Base-by-base conservation (phyloP, 805 yeast genomes). In the Wickerhamiella azymoides region DNA sequence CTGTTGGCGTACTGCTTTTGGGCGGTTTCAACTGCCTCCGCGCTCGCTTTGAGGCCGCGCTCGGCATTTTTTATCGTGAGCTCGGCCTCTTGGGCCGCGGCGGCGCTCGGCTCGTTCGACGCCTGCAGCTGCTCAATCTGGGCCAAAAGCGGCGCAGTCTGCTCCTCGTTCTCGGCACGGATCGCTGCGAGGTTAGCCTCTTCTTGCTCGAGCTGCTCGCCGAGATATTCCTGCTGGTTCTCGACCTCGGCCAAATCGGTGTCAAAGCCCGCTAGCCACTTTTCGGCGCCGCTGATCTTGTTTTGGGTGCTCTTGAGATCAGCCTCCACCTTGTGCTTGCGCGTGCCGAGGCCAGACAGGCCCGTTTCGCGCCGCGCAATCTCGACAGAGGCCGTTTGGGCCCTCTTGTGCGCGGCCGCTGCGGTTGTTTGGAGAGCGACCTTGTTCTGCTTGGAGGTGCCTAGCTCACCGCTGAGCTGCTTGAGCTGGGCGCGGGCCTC, bases 71-170 rank as follows among this genome's bases (percentile, higher is more conserved):
- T 73, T 7, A 81, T 71, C 39, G 77, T 76, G 11, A 81, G 72
- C 46, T 76, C 76, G 47, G 79, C 77, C 9, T 67, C 69, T 56
- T 83, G 85, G 32, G 77, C 63, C 51, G 76, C 72, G 24, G 73
- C 79, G 49, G 76, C 76, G 88, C 93, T 85, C 0, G 97, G 98
- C 52, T 83, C 88, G 6, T 85, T 63, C 49, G 79, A 69, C 7
- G 68, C 70, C 58, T 84, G 88, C 35, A 77, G 63, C 11, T 57
- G 54, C 52, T 76, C 81, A 43, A 88, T 80, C 55, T 82, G 72
- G 8, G 69, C 71, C 1, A 88, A 74, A 46, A 80, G 70, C 2
- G 65, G 77, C 10, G 76, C 70, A 0, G 97, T 89, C 58, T 84
- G 84, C 40, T 76, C 79, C 8, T 84, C 76, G 39, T 92, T 69